phyloP scores from a whole-genome alignment of 306 rosid genomes.

The Prinsepia uniflora region DNA sequence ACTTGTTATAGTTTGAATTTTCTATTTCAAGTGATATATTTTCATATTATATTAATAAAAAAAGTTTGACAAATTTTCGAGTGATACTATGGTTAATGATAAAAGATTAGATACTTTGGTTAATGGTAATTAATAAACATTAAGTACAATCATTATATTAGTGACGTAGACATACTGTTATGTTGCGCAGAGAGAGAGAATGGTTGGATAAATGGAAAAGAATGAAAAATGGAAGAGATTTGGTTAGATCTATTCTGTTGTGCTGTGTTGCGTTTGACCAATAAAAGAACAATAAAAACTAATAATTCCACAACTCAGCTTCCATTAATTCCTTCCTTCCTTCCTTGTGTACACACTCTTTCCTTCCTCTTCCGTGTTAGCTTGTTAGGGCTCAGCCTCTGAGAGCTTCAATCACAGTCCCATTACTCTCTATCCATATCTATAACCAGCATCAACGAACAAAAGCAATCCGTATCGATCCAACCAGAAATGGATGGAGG shows the following conservation, averaged over 20 bases:
- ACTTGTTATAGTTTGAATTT: too few species aligned
- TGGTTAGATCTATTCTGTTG: background rate
- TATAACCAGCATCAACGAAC: background rate
- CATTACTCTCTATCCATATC: background rate
- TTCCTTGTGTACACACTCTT: background rate
- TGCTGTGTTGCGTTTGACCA: background rate
- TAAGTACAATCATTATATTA: too few species aligned
- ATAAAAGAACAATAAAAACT: background rate
- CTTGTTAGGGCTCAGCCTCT: too few species aligned
- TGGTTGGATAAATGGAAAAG: background rate
- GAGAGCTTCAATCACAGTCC: background rate
- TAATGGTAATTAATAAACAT: too few species aligned
- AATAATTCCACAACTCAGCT: background rate
- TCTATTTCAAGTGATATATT: too few species aligned
- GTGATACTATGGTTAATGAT: too few species aligned
- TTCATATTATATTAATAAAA: too few species aligned
- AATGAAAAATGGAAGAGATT: background rate
- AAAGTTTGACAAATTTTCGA: too few species aligned
- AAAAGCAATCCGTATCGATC: background rate
- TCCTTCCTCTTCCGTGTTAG: background rate
- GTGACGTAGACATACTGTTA: background rate
- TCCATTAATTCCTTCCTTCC: background rate
- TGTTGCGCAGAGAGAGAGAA: background rate
- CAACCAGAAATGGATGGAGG: slow-evolving; percentile 37
- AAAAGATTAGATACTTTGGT: too few species aligned